Base-by-base conservation (phyloP, 2,329 filamentous ascomycete species). In the Diplodia intermedia region DNA sequence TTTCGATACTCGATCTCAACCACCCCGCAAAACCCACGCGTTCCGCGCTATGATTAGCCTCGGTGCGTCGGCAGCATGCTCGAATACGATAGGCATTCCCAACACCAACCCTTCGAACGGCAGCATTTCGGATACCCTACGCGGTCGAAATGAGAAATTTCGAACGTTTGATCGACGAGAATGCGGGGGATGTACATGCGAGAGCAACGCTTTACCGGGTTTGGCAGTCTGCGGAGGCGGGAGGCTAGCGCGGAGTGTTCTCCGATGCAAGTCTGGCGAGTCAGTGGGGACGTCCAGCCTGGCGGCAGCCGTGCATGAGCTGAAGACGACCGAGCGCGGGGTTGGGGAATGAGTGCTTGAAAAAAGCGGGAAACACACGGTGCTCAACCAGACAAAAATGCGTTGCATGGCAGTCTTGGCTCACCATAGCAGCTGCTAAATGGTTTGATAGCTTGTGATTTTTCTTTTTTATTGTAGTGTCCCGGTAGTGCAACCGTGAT, bases 141-240 rank as follows among this genome's bases (percentile, higher is more conserved):
- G 43, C 4, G 7, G 7, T 4, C n/a, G 43, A 47, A 47, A 20
- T 47, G 43, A 47, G 43, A 9, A 4, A 8, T 12, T n/a, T n/a
- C n/a, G 11, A 47, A n/a, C 8, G 43, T 47, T 47, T 26, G 60
- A 63, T 63, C 60, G 60, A 11, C 60, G 23, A 31, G 8, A 63
- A 52, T 63, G 60, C 47, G 60, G 60, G 60, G 60, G 60, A 63
- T 52, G 29, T n/a, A 33, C 60, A 31, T 12, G 15, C 20, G 26
- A 43, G 26, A 36, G 36, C 12, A 2, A 15, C 57, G 43, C 43
- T 47, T 62, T 33, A 15, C 57, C 23, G 12, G 18, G 23, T 62
- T 52, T 8, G 43, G n/a, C 15, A 36, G 15, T 52, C 7, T 9
- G 29, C 43, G 57, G 57, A 15, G 20, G 26, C 43, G 57, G 43